Conservation (phyloP, 2,329 filamentous ascomycete species). For the Ophioceras dolichostomum region DNA sequence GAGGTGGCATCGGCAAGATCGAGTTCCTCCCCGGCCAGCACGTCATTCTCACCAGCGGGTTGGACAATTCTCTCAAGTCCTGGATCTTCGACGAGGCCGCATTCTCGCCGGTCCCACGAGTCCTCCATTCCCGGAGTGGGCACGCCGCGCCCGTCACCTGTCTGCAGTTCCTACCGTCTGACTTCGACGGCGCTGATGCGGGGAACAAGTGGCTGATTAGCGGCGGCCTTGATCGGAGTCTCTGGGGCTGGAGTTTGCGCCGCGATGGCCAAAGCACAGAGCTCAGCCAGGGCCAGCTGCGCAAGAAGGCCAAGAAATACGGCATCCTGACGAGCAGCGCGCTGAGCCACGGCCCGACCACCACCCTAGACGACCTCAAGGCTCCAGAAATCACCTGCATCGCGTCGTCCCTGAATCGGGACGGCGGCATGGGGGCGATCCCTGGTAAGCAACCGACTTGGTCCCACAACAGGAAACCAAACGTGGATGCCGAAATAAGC, state of each 20-base stretch:
- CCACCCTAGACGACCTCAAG: conserved; percentile 64
- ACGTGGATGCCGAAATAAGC: conserved; percentile 53
- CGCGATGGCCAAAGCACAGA: conserved; percentile 90
- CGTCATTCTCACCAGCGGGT: conserved; percentile 77
- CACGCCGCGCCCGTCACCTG: conserved; percentile 79
- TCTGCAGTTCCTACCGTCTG: conserved; percentile 73
- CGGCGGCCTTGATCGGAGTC: conserved; percentile 74
- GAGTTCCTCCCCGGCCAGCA: conserved; percentile 86
- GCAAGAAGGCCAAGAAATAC: conserved; percentile 79
- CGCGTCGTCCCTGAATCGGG: conserved; percentile 82
- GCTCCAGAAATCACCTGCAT: conserved; percentile 87
- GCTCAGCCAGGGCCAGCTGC: conserved; percentile 79
- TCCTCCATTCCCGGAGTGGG: conserved; percentile 75
- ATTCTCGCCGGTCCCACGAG: conserved; percentile 75
- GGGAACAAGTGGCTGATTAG: conserved; percentile 91
- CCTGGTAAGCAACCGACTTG: conserved; percentile 70
- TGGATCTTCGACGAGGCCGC: conserved; percentile 95
- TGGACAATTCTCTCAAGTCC: conserved; percentile 87
- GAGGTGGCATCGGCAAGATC: conserved; percentile 72
- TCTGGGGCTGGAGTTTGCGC: conserved; percentile 94
- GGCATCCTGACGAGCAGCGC: conserved; percentile 53
- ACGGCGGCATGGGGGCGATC: conserved; percentile 82
- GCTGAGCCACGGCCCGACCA: conserved; percentile 46
- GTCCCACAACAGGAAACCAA: conserved; percentile 18
- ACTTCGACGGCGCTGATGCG: conserved; percentile 79